Conservation (phyloP, 2,329 filamentous ascomycete genomes). For the Ceratocystis variospora region DNA sequence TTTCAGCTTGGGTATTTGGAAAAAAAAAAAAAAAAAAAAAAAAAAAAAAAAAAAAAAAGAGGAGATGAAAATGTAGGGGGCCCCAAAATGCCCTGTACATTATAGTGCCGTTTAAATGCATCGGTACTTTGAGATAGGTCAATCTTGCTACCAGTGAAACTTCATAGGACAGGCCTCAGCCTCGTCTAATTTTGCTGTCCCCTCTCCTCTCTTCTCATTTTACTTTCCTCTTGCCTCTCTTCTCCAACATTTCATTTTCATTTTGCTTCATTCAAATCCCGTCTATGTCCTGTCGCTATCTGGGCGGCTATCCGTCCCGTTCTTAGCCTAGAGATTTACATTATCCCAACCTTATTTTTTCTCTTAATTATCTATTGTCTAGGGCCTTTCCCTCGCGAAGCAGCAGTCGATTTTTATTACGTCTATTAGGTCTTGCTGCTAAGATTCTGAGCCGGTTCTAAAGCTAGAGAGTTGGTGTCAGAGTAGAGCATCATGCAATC, state of each 20-base stretch:
- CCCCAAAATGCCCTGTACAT: neutral
- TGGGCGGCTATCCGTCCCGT: neutral
- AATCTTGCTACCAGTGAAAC: neutral
- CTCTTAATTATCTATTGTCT: neutral
- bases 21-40: neutral
- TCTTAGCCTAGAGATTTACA: neutral
- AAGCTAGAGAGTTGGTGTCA: neutral
- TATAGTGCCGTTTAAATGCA: neutral
- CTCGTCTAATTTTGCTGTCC: neutral
- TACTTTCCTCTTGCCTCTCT: neutral
- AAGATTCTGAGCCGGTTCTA: neutral
- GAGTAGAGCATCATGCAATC: neutral
- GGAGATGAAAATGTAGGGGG: neutral
- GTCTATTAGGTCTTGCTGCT: neutral
- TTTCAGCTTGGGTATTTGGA: neutral
- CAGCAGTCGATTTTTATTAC: neutral
- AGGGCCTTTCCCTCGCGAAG: too few species aligned
- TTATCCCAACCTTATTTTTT: neutral
- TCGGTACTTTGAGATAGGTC: neutral
- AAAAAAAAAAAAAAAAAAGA: neutral
- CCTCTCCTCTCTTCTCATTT: slow-evolving; percentile 2
- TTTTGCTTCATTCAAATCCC: neutral
- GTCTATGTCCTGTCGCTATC: neutral
- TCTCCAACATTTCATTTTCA: neutral
- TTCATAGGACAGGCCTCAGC: neutral